Conservation (phyloP, 768 basidiomycete genomes). For the Tulasnella sp. region DNA sequence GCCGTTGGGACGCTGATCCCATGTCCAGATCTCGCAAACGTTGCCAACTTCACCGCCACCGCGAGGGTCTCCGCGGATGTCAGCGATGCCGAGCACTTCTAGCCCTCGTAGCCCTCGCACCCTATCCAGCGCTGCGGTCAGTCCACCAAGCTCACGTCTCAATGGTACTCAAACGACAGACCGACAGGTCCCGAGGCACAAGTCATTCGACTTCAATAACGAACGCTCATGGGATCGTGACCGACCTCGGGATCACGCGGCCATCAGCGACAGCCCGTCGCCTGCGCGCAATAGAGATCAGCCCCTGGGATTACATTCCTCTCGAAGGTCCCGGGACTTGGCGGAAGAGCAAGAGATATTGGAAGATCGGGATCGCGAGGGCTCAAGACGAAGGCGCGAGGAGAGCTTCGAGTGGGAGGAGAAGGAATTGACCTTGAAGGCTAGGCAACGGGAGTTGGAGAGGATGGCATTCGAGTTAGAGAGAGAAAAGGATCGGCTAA, state of each 20-base stretch:
- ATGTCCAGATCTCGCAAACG: not conserved
- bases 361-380: slow-evolving; percentile 10
- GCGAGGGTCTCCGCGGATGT: not conserved
- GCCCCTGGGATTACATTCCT: not conserved
- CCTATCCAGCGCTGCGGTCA: not conserved
- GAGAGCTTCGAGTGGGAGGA: slow-evolving; percentile 9
- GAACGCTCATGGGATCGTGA: not conserved
- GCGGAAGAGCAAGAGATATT: slow-evolving; percentile 4
- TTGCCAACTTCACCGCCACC: not conserved
- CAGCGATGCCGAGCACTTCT: not conserved
- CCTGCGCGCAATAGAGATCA: not conserved
- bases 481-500: not conserved
- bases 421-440: not conserved
- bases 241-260: not conserved
- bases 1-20: no score
- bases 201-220: no score
- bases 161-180: not conserved
- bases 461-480: slow-evolving; percentile 2
- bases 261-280: not conserved
- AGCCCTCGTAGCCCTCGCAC: not conserved
- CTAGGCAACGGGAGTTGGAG: slow-evolving; percentile 8
- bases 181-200: no score
- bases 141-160: not conserved
- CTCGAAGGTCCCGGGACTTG: slow-evolving; percentile 11
- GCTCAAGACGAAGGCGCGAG: slow-evolving; percentile 8